Evolutionary conservation across 23 red algal genomes (phyloP).

Genomic region (Pyropia yezoensis): DNA sequence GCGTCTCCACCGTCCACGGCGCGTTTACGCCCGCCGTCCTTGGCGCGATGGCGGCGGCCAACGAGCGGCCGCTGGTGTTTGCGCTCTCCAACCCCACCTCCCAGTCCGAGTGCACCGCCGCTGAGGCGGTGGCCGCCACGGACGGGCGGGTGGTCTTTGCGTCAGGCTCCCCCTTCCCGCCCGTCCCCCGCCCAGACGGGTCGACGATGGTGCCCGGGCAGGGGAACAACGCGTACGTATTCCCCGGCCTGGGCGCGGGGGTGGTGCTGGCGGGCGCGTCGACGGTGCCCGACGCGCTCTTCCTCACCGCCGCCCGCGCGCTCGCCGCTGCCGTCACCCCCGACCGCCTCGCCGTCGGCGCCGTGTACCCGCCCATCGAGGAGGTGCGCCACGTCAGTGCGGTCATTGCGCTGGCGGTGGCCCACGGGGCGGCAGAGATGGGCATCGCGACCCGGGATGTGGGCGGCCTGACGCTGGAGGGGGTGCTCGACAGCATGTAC

Average conservation of each 20-base stretch:
- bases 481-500: constrained; percentile 39
- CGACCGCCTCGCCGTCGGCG: constrained; percentile 29
- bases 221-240: constrained; percentile 90
- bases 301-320: constrained; percentile 69
- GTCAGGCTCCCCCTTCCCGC: constrained; percentile 79
- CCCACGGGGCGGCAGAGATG: constrained; percentile 31
- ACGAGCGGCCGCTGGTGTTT: constrained; percentile 70
- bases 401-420: constrained; percentile 56
- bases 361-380: constrained; percentile 62
- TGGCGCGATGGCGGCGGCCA: constrained; percentile 38
- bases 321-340: constrained; percentile 33
- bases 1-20: constrained; percentile 66
- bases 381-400: constrained; percentile 57
- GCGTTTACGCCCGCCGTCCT: constrained; percentile 69
- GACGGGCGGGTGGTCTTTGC: constrained; percentile 73
- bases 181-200: constrained; percentile 38
- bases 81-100: constrained; percentile 86
- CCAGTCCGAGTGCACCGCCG: constrained; percentile 94
- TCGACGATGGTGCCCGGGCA: constrained; percentile 56
- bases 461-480: constrained; percentile 10
- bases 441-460: constrained; percentile 23
- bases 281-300: constrained; percentile 73
- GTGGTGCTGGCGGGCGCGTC: constrained; percentile 42
- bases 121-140: constrained; percentile 58
- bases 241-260: constrained; percentile 83